These are phyloP conservation scores for Leptographium wingfieldii DNA, from an alignment of 2,329 filamentous ascomycete species.

Conservation along the genomic window DNA sequence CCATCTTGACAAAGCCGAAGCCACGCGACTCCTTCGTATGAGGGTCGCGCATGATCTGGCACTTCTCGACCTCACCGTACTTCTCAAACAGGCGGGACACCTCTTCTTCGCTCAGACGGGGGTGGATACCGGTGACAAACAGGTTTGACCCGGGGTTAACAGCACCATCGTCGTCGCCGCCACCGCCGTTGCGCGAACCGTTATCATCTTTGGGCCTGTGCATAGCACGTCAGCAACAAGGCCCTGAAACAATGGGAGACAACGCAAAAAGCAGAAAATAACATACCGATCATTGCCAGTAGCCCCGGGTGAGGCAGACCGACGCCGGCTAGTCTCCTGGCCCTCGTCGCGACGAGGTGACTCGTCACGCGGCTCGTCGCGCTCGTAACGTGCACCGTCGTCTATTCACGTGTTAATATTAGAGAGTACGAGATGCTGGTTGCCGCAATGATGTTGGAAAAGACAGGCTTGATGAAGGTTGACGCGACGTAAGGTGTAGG, in stretches of 20 bases:
- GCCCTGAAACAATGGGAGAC: background rate
- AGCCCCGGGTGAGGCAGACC: constrained; percentile 48
- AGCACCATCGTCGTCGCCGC: constrained; percentile 61
- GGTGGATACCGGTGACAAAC: constrained; percentile 96
- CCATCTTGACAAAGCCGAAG: constrained; percentile 99
- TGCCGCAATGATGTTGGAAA: background rate
- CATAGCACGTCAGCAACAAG: constrained; percentile 15
- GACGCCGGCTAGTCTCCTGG: constrained; percentile 41
- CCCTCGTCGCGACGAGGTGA: constrained; percentile 54
- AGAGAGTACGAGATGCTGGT: background rate
- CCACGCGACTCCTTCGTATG: constrained; percentile 98
- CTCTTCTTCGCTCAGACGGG: constrained; percentile 77
- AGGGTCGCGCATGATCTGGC: constrained; percentile 98
- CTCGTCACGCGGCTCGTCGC: constrained; percentile 49
- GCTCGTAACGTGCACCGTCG: constrained; percentile 52
- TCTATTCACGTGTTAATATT: constrained; percentile 26
- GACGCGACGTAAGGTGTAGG: background rate
- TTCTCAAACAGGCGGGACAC: constrained; percentile 95
- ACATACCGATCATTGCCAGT: constrained; percentile 36
- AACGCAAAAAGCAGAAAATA: background rate
- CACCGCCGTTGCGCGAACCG: constrained; percentile 19
- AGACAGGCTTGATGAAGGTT: background rate
- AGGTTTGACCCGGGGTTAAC: constrained; percentile 94
- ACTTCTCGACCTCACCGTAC: constrained; percentile 97
- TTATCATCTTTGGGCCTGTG: constrained; percentile 34